Evolutionary conservation across 164 flowering plant species (phyloP).

Genomic region (Stephania cephalantha): DNA sequence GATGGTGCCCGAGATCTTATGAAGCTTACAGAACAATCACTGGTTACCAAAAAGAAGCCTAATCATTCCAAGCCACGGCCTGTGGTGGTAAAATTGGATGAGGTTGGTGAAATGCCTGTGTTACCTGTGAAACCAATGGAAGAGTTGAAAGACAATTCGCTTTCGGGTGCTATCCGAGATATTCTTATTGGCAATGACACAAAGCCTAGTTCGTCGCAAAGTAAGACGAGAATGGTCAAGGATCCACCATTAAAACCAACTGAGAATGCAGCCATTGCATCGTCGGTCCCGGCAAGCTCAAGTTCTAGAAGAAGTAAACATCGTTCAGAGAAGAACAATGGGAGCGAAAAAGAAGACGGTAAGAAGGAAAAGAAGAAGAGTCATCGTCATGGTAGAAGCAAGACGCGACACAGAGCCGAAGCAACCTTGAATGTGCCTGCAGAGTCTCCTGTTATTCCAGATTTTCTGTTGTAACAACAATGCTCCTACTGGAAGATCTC

Average conservation of each 20-base stretch:
- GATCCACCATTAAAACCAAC: constrained; percentile 32
- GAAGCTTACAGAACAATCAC: constrained; percentile 61
- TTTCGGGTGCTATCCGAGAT: constrained; percentile 74
- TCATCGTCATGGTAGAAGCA: constrained; percentile 48
- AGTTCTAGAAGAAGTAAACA: constrained; percentile 48
- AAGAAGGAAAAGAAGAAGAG: constrained; percentile 41
- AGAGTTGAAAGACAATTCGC: constrained; percentile 34
- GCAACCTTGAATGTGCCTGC: constrained; percentile 29
- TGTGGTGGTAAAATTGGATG: constrained; percentile 78
- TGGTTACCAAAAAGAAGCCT: constrained; percentile 49
- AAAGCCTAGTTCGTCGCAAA: constrained; percentile 25
- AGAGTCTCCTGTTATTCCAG: constrained; percentile 63
- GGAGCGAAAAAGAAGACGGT: constrained; percentile 29
- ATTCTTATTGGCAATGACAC: constrained; percentile 51
- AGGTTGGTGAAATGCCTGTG: constrained; percentile 35
- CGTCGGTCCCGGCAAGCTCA: constrained; percentile 22
- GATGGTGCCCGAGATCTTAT: constrained; percentile 55
- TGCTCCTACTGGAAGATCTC: not conserved
- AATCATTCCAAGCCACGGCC: constrained; percentile 69
- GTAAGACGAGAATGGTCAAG: constrained; percentile 47
- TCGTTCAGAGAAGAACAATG: constrained; percentile 30
- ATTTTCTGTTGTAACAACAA: constrained; percentile 63
- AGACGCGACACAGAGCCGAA: constrained; percentile 47
- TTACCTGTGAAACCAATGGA: constrained; percentile 18
- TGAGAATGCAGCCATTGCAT: constrained; percentile 23